Base-by-base conservation (phyloP, 768 basidiomycete genomes). In the Xerocomellus chrysenteron region DNA sequence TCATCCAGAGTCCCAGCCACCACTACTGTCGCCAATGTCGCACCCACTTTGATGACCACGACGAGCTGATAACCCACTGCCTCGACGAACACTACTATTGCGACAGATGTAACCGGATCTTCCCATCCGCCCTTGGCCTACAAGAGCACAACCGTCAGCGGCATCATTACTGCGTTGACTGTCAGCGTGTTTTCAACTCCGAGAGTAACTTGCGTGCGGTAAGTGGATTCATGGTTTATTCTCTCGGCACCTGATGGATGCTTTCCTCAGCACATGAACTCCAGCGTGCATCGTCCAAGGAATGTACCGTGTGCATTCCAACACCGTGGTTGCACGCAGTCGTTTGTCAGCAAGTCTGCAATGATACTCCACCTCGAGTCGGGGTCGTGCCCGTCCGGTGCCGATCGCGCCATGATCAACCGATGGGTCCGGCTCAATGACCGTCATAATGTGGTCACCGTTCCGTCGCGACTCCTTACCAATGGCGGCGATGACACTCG, bases 281-380 rank as follows among this genome's bases (percentile, higher is more conserved):
- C 87, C 1, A 75, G 79, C 32, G 42, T 69, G 11, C 87, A 88
- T 65, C 67, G 68, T 9, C 68, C 76, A 4, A 55, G 57, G 72
- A 39, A 61, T 19, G 47, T 82, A 73, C 62, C 69, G 58, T 71
- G 79, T 64, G 70, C 73, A 0, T 73, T 76, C 54, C 51, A 47
- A 10, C 1, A n/a, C 24, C 55, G 19, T 5, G 75, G 76, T 36
- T 90, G 88, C 63, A 68, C 55, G 1, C 58, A 59, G 21, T 60
- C 52, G 2, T 89, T 88, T 69, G 67, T 83, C 50, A 82, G 79
- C 19, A 72, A 62, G 42, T 78, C 85, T 10, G 81, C 84, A 11
- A 74, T 90, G 45, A 63, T 82, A 33, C 77, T 81, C 32, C 88
- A 90, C 67, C 76, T 87, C 65, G 88, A 90, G 63, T 72, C 76